Evolutionary conservation across 2,329 filamentous ascomycete species (phyloP), one percentile per base, ranked within the genome.

Genomic region (Aureobasidium sp.): DNA sequence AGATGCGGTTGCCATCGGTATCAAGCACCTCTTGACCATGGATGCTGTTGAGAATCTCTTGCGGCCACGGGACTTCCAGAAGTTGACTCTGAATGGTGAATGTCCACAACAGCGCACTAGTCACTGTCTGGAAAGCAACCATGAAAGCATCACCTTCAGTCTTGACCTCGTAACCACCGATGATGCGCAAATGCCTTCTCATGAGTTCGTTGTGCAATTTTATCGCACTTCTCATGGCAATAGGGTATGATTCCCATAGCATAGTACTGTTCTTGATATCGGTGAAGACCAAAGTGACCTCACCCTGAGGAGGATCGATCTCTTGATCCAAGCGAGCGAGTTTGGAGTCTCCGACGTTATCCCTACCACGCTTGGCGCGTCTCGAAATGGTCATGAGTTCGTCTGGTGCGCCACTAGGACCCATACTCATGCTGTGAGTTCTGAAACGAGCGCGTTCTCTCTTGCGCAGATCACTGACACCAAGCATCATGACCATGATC

Each of bases 81-180:
- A 99, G 83, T 69, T 88, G 84, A 66, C 86, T 87, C 74, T 99
- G 94, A 32, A 97, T 92, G 27, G 91, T 90, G 76, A 99, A 99
- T 68, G 89, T 95, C 94, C 94, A 99, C 8, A 99, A 81, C 51
- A 99, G 78, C 5, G 94, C 94, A 9, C 92, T 94, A 1, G 94
- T 97, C 2, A 94, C 91, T 0, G 94, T 97, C 1, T 92, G 90
- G 75, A 99, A 99, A 10, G 93, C 96, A 36, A 99, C 94, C 92
- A 99, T 97, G 71, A 99, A 99, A 9, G 94, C 94, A 76, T 99
- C 94, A 67, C 94, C 94, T 90, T 99, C 94, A 21, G 94, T 99
- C 81, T 99, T 99, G 74, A 99, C 94, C 76, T 99, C 94, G 71
- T 97, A 99, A 1, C 94, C 94, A 70, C 94, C 94, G 68, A 97